phyloP scores from a whole-genome alignment of 805 yeast species.

The Metschnikowia arizonensis region DNA sequence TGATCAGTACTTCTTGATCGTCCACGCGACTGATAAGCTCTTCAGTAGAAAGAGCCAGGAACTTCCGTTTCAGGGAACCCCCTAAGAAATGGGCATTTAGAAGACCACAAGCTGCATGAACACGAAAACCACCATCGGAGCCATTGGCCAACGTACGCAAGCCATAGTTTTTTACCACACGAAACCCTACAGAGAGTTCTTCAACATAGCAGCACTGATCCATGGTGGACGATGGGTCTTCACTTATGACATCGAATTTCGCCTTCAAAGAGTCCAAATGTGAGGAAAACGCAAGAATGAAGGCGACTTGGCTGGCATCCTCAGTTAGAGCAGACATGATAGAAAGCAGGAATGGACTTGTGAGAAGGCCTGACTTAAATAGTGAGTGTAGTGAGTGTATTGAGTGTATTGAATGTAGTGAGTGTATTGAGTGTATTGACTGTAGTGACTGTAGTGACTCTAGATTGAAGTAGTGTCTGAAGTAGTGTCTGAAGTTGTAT shows the following conservation, averaged over 20 bases:
- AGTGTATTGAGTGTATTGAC: too few relatives aligned
- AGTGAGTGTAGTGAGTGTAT: too few relatives aligned
- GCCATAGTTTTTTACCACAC: slow-evolving; percentile 12
- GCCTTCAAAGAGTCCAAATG: slow-evolving; percentile 20
- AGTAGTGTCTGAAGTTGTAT: too few relatives aligned
- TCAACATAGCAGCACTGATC: slow-evolving; percentile 20
- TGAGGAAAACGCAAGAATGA: slow-evolving; percentile 23
- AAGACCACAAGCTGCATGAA: slow-evolving; percentile 7
- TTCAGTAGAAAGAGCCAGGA: slow-evolving; percentile 16
- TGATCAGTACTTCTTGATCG: slow-evolving; percentile 1
- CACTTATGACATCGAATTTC: slow-evolving; percentile 7
- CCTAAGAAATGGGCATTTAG: slow-evolving; percentile 21
- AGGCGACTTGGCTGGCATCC: slow-evolving; percentile 19
- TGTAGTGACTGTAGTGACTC: too few relatives aligned
- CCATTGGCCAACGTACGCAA: slow-evolving; percentile 13
- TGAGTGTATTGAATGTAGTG: too few relatives aligned
- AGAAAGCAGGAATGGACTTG: too few relatives aligned
- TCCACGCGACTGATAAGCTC: slow-evolving; percentile 18
- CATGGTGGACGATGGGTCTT: slow-evolving; percentile 14
- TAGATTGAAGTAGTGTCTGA: too few relatives aligned
- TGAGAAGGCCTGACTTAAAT: too few relatives aligned
- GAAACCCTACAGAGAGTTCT: slow-evolving; percentile 20
- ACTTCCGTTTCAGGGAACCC: slow-evolving; percentile 15
- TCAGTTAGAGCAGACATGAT: background rate
- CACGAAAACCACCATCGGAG: slow-evolving; percentile 14